Evolutionary conservation across 2,329 filamentous ascomycete genomes (phyloP).

Genomic region (Juglanconis juglandina): DNA sequence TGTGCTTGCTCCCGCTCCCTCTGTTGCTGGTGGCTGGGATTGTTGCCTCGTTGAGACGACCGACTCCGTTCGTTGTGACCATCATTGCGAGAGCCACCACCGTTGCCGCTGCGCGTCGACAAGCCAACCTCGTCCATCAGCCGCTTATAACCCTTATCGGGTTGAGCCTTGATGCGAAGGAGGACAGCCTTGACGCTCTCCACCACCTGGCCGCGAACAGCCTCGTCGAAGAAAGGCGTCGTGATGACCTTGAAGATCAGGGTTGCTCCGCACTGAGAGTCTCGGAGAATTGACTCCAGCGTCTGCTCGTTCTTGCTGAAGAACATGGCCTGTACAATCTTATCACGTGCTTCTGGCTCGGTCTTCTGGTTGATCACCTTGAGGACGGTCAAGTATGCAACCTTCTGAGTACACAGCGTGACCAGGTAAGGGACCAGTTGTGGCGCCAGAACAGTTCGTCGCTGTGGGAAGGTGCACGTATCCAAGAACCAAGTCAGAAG

Average conservation of each 20-base stretch:
- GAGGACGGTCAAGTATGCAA: conserved; percentile 92
- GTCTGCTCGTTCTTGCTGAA: conserved; percentile 84
- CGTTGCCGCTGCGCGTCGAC: conserved; percentile 57
- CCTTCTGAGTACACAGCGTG: conserved; percentile 96
- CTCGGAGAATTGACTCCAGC: conserved; percentile 83
- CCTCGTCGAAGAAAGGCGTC: conserved; percentile 94
- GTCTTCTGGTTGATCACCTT: conserved; percentile 99
- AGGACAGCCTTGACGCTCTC: conserved; percentile 90
- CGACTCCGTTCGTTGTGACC: conserved; percentile 51
- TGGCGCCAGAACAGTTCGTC: conserved; percentile 86
- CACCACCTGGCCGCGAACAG: conserved; percentile 79
- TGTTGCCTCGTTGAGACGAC: conserved; percentile 53
- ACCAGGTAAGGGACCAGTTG: conserved; percentile 89
- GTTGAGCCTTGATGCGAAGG: conserved; percentile 84
- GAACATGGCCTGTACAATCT: conserved; percentile 85
- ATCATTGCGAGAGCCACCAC: conserved; percentile 42
- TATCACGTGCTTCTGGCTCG: conserved; percentile 87
- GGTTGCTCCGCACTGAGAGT: conserved; percentile 88
- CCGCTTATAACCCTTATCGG: conserved; percentile 94
- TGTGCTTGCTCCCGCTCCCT: conserved; percentile 29
- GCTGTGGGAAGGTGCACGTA: conserved; percentile 90
- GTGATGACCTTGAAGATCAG: conserved; percentile 98
- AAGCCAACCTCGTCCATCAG: conserved; percentile 98
- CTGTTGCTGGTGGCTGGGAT: conserved; percentile 38
- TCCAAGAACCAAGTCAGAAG: conserved; percentile 97